Base-by-base conservation (phyloP, 2,329 filamentous ascomycete genomes). In the Cladorrhinum sp. region DNA sequence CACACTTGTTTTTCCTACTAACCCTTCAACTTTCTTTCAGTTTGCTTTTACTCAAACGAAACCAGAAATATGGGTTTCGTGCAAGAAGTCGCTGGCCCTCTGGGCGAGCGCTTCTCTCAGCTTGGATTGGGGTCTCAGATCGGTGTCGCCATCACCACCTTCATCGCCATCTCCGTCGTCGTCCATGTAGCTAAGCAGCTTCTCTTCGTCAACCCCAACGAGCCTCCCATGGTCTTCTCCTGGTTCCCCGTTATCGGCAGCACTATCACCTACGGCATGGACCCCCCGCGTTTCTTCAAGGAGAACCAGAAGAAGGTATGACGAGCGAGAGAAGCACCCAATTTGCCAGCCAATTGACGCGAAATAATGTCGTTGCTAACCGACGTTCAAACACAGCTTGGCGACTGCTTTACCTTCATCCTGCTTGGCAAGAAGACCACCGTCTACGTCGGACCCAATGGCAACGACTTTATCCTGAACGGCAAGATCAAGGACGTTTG, bases 261-360 rank as follows among this genome's bases (percentile, higher is more conserved):
- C 79, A 97, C 95, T 62, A 81, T 98, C 69, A 90, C 86, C 50
- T 99, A 98, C 78, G 93, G 93, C 75, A 97, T 97, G 77, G 92
- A 98, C 71, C 93, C 93, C 16, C 93, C 91, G 71, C 81, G 80
- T 55, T 98, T 97, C 83, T 96, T 97, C 79, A 81, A 68, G 84
- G 86, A 81, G 73, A 84, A 84, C 76, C 84, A 83, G 63, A 77
- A 82, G 70, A 91, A 91, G 85, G 87, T 90, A 69, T n/a, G n/a
- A n/a, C n/a, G n/a, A 59, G 70, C 13, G 32, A 56, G n/a, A 45
- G 18, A 29, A 38, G 2, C 2, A 2, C 16, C 20, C 9, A 53
- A 13, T 18, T 8, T 54, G 32, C 27, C 16, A n/a, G n/a, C 29
- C 32, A 22, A 9, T 49, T 16, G 25, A 8, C 23, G 20, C 18